phyloP scores from a whole-genome alignment of 352 stramenopile species.

The Globisporangium acanthophoron region DNA sequence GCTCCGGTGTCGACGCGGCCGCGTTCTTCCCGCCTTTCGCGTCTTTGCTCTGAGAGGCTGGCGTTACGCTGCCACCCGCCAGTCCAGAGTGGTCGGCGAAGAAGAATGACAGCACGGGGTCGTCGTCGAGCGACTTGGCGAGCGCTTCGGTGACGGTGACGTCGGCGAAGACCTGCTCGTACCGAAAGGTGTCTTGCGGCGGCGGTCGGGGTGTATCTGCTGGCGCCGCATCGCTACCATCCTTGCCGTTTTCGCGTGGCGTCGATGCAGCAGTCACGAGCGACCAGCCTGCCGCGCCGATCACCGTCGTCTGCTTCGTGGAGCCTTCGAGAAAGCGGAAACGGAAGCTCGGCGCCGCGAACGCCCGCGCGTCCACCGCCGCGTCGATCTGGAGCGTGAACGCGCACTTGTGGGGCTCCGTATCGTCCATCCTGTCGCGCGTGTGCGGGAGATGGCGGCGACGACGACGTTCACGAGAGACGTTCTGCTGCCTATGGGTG shows the following conservation, averaged over 20 bases:
- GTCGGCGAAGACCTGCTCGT: slow-evolving; percentile 41
- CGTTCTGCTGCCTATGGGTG: too few relatives aligned
- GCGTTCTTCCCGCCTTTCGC: slow-evolving; percentile 17
- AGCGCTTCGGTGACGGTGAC: slow-evolving; percentile 45
- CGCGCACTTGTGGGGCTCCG: slow-evolving; percentile 35
- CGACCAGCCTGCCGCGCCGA: slow-evolving; percentile 32
- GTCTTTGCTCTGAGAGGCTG: slow-evolving; percentile 24
- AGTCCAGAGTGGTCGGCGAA: slow-evolving; percentile 42
- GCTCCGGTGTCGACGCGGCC: slow-evolving; percentile 4
- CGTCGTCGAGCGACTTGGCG: slow-evolving; percentile 36
- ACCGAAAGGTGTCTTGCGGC: slow-evolving; percentile 22
- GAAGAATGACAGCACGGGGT: slow-evolving; percentile 63
- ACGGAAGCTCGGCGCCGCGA: slow-evolving; percentile 50
- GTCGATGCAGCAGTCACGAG: slow-evolving; percentile 4
- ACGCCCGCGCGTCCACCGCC: slow-evolving; percentile 26
- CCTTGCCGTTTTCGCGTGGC: slow-evolving; percentile 2
- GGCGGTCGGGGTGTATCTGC: neutral
- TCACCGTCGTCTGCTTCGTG: slow-evolving; percentile 43
- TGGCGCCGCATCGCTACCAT: neutral
- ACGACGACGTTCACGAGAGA: neutral
- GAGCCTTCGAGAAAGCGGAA: slow-evolving; percentile 65
- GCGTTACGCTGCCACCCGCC: neutral
- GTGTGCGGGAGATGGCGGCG: neutral
- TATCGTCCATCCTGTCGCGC: slow-evolving; percentile 3
- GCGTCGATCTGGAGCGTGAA: slow-evolving; percentile 64